Percentiles rank a stretch among this genome's conserved stretches.
These are phyloP conservation scores for Collybia sordida DNA, from an alignment of 768 basidiomycete genomes.

Conservation along the genomic window DNA sequence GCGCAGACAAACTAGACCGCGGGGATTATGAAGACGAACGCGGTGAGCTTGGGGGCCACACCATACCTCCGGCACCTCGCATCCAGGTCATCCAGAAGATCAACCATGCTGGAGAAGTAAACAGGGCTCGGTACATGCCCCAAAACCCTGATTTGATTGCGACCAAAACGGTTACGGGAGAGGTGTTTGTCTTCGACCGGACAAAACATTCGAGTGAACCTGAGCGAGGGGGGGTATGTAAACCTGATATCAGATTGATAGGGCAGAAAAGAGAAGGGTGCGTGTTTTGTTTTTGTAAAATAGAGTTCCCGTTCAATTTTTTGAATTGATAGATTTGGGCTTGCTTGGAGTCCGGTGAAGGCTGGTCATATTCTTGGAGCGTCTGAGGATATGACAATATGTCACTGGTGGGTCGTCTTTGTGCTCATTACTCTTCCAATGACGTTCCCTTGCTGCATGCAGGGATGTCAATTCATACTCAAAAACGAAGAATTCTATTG, in stretches of 20 bases:
- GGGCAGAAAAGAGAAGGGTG: conserved; percentile 95
- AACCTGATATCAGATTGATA: conserved; percentile 86
- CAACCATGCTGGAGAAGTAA: conserved; percentile 94
- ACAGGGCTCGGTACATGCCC: conserved; percentile 98
- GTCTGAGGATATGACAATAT: conserved; percentile 95
- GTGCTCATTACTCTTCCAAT: background rate
- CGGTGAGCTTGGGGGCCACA: conserved; percentile 93
- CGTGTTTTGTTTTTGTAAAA: conserved; percentile 23
- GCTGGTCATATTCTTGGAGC: conserved; percentile 85
- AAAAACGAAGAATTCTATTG: conserved; percentile 74
- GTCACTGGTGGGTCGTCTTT: conserved; percentile 69
- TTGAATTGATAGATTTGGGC: conserved; percentile 67
- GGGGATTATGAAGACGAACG: conserved; percentile 88
- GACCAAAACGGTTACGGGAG: conserved; percentile 89
- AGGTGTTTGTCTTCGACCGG: conserved; percentile 93
- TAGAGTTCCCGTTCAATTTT: conserved; percentile 9
- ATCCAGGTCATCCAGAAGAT: conserved; percentile 92
- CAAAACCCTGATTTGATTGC: conserved; percentile 98
- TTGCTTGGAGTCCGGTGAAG: conserved; percentile 89
- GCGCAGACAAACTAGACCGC: conserved; percentile 76
- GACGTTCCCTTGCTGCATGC: conserved; percentile 6
- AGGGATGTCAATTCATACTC: conserved; percentile 94
- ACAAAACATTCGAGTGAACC: conserved; percentile 97
- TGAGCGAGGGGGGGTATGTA: conserved; percentile 78
- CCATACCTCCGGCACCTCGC: conserved; percentile 79